Base-by-base conservation (phyloP, 177 flowering plant species). In the Vitis hybrid region DNA sequence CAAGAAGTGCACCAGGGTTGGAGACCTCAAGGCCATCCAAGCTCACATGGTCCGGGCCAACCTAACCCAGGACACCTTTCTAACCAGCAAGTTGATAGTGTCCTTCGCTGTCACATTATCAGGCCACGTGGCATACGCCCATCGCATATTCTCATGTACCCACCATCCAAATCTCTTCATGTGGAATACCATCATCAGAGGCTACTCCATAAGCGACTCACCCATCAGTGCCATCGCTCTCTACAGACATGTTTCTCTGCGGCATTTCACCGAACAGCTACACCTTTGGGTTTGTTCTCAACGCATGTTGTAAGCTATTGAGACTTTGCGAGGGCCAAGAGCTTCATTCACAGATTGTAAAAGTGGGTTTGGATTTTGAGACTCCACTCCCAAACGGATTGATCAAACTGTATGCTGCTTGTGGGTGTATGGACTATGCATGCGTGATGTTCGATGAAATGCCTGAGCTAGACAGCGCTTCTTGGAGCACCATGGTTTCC, bases 161-260 rank as follows among this genome's bases (percentile, higher is more conserved):
- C 77, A 61, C 67, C 29, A 50, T 10, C 71, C 72, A 73, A 77
- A 31, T 22, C 51, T 60, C 64, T 77, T 77, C 67, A 22, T 70
- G 66, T 73, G 70, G 68, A 77, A 77, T 74, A 77, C 80, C 60
- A 26, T 77, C 31, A 73, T 77, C 63, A 65, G 76, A 19, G 76
- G 80, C 10, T 67, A 73, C 69, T 62, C 74, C 7, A 59, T 65
- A 3, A 73, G 68, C 59, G 67, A 65, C 29, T 65, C 68, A 22
- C 26, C 26, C 3, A 22, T 22, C 26, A 22, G 2, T 22, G 26
- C 3, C 26, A 22, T 22, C 2, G 3, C 26, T 1, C 26, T 22
- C 26, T 22, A 5, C 51, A 62, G 58, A 62, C 29, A 73, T 72
- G 79, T 74, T 22, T 22, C 19, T 14, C 0, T 2, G 60, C 7